Evolutionary conservation across 805 yeast genomes (phyloP), one percentile per base, ranked within the genome.

Genomic region (Pichia gijzeniarum): DNA sequence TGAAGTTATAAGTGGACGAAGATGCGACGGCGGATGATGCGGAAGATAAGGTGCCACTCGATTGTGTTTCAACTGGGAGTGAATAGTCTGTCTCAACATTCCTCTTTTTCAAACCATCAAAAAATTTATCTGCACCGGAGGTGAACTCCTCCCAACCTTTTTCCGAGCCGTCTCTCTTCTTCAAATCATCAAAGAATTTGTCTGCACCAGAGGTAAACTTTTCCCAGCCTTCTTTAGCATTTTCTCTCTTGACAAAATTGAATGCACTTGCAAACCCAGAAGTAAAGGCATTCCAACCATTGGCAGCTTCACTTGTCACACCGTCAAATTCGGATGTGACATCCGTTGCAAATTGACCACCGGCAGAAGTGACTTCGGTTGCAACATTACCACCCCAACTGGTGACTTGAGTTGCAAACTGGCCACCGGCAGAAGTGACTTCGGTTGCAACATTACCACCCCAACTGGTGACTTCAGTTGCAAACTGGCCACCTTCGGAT

Each of bases 331-430:
- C 40, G 9, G 40, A 27, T 22, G 47, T 31, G 2, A 32, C 45
- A 18, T 32, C 41, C 20, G 39, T 28, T 5, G 35, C 39, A 9
- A 37, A 19, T 21, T 38, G 18, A 18, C 33, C 38, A 22, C 41
- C 45, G 9, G 6, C 18, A 3, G 30, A 30, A 16, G 35, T 35
- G 17, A 30, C 36, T 2, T 31, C 22, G 16, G 40, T 35, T 10
- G 43, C 44, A 31, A 44, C 5, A 21, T 25, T 21, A 22, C 32
- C 45, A 34, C 39, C 48, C 1, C 13, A 21, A 14, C 38, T 30
- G 9, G 49, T 47, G 21, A 44, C 41, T 17, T 44, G 32, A 4
- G 48, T 42, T 4, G 48, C 48, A 12, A 45, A 31, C 5, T 22
- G 16, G 13, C 38, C 51, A 30, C 43, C 44, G 6, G 9, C 35